phyloP scores from a whole-genome alignment of 2,329 filamentous ascomycete species.

The Apiospora malaysiana region DNA sequence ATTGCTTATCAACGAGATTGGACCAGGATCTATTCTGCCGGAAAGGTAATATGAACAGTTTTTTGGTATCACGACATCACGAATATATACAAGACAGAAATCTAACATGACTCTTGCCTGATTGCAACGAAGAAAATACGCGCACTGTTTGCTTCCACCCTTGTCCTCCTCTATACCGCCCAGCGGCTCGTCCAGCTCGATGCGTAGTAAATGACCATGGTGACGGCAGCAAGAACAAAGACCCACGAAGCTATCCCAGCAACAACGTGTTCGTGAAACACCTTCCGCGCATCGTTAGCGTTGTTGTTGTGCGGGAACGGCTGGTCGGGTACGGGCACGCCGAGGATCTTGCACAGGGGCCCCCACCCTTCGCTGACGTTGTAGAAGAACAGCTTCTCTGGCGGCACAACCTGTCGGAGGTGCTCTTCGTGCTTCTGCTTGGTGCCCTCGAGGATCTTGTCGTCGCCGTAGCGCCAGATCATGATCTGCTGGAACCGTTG shows the following conservation, averaged over 20 bases:
- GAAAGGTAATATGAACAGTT: background rate
- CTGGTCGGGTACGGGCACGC: conserved; percentile 40
- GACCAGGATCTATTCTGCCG: background rate
- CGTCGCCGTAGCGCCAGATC: conserved; percentile 40
- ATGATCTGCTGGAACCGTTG: conserved; percentile 61
- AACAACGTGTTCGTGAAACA: conserved; percentile 35
- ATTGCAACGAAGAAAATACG: background rate
- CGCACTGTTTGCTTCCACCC: background rate
- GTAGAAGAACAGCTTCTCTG: conserved; percentile 43
- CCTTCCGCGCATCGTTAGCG: conserved; percentile 36
- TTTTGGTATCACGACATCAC: background rate
- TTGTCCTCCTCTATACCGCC: background rate
- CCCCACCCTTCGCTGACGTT: conserved; percentile 45
- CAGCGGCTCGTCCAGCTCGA: conserved; percentile 11
- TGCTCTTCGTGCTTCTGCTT: conserved; percentile 40
- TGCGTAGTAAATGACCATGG: conserved; percentile 28
- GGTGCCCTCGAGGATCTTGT: conserved; percentile 38
- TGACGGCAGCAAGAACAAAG: conserved; percentile 34
- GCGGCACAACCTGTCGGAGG: conserved; percentile 39
- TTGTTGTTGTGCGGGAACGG: conserved; percentile 45
- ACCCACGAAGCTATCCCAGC: conserved; percentile 37
- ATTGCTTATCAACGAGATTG: conserved; percentile 1
- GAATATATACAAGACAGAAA: conserved; percentile 6
- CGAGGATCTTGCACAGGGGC: conserved; percentile 44
- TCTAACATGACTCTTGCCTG: conserved; percentile 6